phyloP scores from a whole-genome alignment of 2,329 filamentous ascomycete genomes.

The Massarina eburnea region DNA sequence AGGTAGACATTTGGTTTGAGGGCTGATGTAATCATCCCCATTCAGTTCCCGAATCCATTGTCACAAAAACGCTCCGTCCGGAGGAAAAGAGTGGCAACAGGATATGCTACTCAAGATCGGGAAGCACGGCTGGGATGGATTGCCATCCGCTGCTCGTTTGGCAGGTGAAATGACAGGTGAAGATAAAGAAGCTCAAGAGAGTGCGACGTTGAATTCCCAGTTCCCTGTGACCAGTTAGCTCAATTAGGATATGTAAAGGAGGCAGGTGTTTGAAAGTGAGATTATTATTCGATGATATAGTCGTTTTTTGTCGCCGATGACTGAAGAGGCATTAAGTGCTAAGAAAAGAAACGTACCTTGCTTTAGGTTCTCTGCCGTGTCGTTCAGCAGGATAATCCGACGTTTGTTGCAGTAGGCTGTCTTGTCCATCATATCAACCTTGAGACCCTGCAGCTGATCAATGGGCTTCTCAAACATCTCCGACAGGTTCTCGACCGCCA shows the following conservation, averaged over 20 bases:
- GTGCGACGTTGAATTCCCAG: conserved; percentile 35
- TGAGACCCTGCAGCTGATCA: conserved; percentile 79
- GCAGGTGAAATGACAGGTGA: neutral
- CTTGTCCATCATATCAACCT: conserved; percentile 98
- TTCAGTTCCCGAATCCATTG: neutral
- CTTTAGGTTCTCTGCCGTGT: conserved; percentile 90
- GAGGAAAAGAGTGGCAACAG: neutral
- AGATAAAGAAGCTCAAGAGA: conserved; percentile 15
- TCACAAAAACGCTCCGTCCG: neutral
- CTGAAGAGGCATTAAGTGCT: neutral
- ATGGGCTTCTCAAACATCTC: conserved; percentile 99
- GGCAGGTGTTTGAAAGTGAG: neutral
- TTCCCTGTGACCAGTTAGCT: conserved; percentile 24
- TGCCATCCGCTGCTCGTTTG: neutral
- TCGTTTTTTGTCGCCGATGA: neutral
- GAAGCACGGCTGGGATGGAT: neutral
- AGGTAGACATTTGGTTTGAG: neutral
- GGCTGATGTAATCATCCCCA: neutral
- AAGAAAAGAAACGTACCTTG: conserved; percentile 62
- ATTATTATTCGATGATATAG: neutral
- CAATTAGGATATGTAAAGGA: neutral
- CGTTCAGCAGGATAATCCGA: conserved; percentile 82
- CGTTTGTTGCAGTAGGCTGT: conserved; percentile 95
- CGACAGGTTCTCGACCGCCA: conserved; percentile 95
- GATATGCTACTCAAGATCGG: neutral